Evolutionary conservation across 164 flowering plant species (phyloP).

Genomic region (Magnolia sinica): DNA sequence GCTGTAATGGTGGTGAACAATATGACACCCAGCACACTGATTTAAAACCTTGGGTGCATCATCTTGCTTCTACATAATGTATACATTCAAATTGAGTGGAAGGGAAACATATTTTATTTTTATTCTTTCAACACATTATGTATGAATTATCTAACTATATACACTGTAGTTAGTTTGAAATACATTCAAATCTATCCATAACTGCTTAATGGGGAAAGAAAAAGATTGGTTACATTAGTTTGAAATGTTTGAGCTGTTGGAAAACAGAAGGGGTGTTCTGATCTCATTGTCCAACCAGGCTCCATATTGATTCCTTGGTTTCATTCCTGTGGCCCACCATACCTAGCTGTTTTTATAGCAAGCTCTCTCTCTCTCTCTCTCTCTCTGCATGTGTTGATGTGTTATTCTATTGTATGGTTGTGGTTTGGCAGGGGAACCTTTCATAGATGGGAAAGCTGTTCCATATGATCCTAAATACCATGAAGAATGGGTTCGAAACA

Average conservation of each 20-base stretch:
- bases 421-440: slow-evolving; percentile 34
- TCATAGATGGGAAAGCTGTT: slow-evolving; percentile 40
- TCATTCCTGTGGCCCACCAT: background rate
- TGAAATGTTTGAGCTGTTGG: background rate
- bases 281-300: background rate
- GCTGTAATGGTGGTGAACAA: background rate
- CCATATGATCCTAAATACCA: slow-evolving; percentile 52
- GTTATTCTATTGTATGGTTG: background rate
- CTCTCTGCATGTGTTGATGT: background rate
- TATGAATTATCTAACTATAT: too few relatives aligned
- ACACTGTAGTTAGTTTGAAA: background rate
- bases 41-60: too few relatives aligned
- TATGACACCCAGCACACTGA: background rate
- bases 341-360: background rate
- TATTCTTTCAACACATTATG: too few relatives aligned
- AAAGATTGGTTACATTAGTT: background rate
- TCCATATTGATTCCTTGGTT: too few relatives aligned
- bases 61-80: too few relatives aligned
- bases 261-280: background rate
- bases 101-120: too few relatives aligned
- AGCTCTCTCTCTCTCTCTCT: background rate
- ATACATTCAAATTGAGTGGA: too few relatives aligned
- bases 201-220: too few relatives aligned
- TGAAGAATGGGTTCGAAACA: slow-evolving; percentile 36
- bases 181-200: background rate